Evolutionary conservation across 768 basidiomycete genomes (phyloP), one percentile per base, ranked within the genome.

Genomic region (Amanita polypyramis): DNA sequence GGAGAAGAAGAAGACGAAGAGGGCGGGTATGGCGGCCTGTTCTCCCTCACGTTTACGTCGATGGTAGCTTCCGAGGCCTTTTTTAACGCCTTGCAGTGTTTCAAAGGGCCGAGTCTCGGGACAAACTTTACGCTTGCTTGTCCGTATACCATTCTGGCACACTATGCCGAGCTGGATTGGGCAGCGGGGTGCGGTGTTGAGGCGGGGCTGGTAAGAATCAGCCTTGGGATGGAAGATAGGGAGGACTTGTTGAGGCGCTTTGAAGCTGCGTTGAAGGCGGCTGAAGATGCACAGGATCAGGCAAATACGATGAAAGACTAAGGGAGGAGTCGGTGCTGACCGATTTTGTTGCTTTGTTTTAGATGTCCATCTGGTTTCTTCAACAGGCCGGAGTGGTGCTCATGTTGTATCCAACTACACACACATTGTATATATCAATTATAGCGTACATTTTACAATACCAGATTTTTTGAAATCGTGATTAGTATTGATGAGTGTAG

Each of bases 71-170:
- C 87, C 2, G 64, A 69, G 47, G 84, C 83, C 11, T 96, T 96
- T 68, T 95, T 85, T 57, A 90, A 99, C 63, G 67, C 77, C 0
- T 70, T 99, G 33, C 72, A 75, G 6, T 92, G 82, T 62, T 75
- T 76, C 54, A 99, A 98, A 62, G 95, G 95, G 2, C 95, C 95
- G 0, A 83, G 82, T 58, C 73, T 90, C 7, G 95, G 95, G 2
- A 97, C 95, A 17, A 96, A 91, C 72, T 97, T 97, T 62, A 97
- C 95, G 2, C 74, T 98, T 25, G 91, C 92, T 27, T 93, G 82
- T 55, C 95, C 94, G 20, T 98, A 90, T 61, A 88, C 90, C 8
- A 80, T 98, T 50, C 71, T 99, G 20, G 95, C 89, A 32, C 95
- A 98, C 63, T 97, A 80, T 55, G 60, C 66, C 0, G 95, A 99